Evolutionary conservation across 2,329 filamentous ascomycete species (phyloP).

Genomic region (Arthrobotrys pseudoclavata): DNA sequence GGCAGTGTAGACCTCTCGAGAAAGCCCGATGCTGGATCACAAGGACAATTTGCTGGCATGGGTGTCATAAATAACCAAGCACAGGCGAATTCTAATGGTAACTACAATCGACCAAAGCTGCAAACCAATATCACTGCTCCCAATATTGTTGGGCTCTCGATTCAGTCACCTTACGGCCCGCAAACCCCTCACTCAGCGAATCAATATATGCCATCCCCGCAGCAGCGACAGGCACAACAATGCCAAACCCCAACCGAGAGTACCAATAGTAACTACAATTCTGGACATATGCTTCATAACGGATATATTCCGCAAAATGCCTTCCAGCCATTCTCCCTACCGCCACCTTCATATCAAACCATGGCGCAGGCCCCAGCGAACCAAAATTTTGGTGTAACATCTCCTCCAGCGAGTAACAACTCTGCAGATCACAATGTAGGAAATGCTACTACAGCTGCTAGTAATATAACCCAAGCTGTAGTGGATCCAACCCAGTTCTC

Average conservation of each 20-base stretch:
- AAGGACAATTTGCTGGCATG: slow-evolving; percentile 51
- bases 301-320: slow-evolving; percentile 65
- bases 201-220: slow-evolving; percentile 59
- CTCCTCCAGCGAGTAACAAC: slow-evolving; percentile 65
- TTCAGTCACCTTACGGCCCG: slow-evolving; percentile 63
- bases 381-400: slow-evolving; percentile 65
- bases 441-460: slow-evolving; percentile 65
- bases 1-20: slow-evolving; percentile 53
- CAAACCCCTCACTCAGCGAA: slow-evolving; percentile 61
- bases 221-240: slow-evolving; percentile 53
- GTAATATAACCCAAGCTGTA: slow-evolving; percentile 67
- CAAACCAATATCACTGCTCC: slow-evolving; percentile 62
- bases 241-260: slow-evolving; percentile 52
- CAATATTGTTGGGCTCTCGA: slow-evolving; percentile 61
- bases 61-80: slow-evolving; percentile 40
- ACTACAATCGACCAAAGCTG: slow-evolving; percentile 60
- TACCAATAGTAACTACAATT: slow-evolving; percentile 54
- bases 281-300: slow-evolving; percentile 63
- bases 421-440: slow-evolving; percentile 63
- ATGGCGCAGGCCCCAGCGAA: slow-evolving; percentile 61
- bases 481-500: slow-evolving; percentile 69
- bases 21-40: slow-evolving; percentile 33
- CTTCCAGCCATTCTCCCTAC: slow-evolving; percentile 63
- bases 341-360: slow-evolving; percentile 63
- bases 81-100: slow-evolving; percentile 34